Evolutionary conservation across 75 land plant species (phyloP), one percentile per base, ranked within the genome.

Genomic region (Cunninghamia lanceolata): DNA sequence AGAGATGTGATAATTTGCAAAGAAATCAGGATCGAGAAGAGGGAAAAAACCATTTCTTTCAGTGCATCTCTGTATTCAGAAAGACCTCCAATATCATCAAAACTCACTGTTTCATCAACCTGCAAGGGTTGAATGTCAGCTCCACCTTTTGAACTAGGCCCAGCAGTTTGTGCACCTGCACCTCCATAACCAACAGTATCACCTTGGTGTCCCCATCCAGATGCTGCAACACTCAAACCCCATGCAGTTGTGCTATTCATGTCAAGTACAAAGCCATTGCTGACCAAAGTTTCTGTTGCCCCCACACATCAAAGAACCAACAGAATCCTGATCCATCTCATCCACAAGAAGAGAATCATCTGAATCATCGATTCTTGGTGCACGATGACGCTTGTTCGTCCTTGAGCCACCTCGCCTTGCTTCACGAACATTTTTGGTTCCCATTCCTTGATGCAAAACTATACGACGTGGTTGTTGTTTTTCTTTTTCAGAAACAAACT

Each of bases 291-390:
- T 85, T 82, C 92, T 87, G 74, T 89, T 90, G 66, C 96, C 94
- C 88, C 93, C 94, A 53, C 99, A 88, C 35, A 86, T 89, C 95
- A 94, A 96, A 28, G 99, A 94, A 46, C 89, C 78, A 39, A 87
- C 90, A 38, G 99, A 95, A 32, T 94, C 96, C 86, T 95, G 94
- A 83, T 95, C 99, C 83, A 96, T 56, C 90, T 98, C 99, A 91
- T 98, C 99, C 86, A 98, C 99, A 85, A 98, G 93, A 86, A 98
- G 96, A n/a, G 99, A 98, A 76, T 98, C 99, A 88, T 98, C 99
- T 47, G 99, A 98, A 84, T 98, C 99, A 39, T 96, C 99, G 75
- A 87, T 89, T 83, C 94, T 88, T 73, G 91, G 30, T 17, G 95
- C 40, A 17, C 99, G 98, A 88, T 92, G 93, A 9, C 99, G 92